Percentiles rank a stretch among this genome's conserved stretches.
These are phyloP conservation scores for Morella rubra DNA, from an alignment of 306 rosid genomes.

Conservation along the genomic window DNA sequence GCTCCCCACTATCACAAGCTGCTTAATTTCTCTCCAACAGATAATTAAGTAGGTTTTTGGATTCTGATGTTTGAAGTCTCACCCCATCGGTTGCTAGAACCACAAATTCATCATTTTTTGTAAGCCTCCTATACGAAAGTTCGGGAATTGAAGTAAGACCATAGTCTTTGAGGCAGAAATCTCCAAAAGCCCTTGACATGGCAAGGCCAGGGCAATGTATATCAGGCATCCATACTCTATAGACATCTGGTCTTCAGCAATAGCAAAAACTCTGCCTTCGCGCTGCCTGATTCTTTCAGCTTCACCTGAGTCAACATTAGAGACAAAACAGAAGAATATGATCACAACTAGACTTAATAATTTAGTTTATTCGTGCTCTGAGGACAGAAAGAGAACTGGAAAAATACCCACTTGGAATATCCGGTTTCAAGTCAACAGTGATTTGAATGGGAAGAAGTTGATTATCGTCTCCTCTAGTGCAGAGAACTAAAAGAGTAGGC, in stretches of 20 bases:
- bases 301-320: conserved; percentile 59
- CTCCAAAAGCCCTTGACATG: conserved; percentile 95
- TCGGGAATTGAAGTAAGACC: conserved; percentile 84
- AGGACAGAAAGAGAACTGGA: background rate
- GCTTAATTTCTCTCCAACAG: no score
- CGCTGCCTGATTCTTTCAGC: conserved; percentile 65
- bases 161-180: conserved; percentile 86
- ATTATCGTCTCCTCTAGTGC: conserved; percentile 59
- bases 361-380: conserved; percentile 5
- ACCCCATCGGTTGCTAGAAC: conserved; percentile 95
- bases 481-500: no score
- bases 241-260: conserved; percentile 65
- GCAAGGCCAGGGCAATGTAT: conserved; percentile 92
- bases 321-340: background rate
- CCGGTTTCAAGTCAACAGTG: conserved; percentile 86
- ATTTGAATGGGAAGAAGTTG: conserved; percentile 70
- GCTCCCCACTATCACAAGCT: no score
- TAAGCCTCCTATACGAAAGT: conserved; percentile 56
- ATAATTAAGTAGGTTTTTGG: background rate
- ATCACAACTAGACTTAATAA: conserved; percentile 3
- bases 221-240: conserved; percentile 95
- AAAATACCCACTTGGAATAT: conserved; percentile 59
- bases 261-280: conserved; percentile 73
- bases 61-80: conserved; percentile 7
- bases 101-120: conserved; percentile 66